A percentile compares a stretch with the other conserved stretches of the same genome.
Conservation (phyloP, 768 basidiomycete genomes). For the Macrocybe gigantea region DNA sequence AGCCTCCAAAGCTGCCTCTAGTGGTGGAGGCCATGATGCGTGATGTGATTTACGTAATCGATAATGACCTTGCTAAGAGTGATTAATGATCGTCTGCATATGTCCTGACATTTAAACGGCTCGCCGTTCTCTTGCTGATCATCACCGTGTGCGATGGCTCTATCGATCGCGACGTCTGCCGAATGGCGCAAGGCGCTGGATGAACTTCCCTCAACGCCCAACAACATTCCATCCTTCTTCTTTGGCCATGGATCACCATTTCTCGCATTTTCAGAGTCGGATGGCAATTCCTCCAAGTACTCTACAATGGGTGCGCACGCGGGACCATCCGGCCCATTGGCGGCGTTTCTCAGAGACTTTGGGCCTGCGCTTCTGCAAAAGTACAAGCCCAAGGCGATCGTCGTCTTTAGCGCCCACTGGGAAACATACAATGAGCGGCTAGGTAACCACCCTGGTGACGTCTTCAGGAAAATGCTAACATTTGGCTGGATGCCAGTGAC, state of each 20-base stretch:
- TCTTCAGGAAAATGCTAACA: neutral
- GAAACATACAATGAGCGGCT: slow-evolving; percentile 56
- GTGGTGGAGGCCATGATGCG: slow-evolving; percentile 13
- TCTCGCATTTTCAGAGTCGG: slow-evolving; percentile 30
- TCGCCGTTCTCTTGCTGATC: too few relatives aligned
- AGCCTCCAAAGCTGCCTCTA: slow-evolving; percentile 35
- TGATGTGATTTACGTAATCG: neutral
- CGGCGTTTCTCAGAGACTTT: slow-evolving; percentile 57
- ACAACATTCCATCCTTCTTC: slow-evolving; percentile 72
- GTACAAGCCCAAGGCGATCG: slow-evolving; percentile 73
- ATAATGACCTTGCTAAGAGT: neutral
- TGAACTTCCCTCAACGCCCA: slow-evolving; percentile 46
- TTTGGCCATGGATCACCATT: slow-evolving; percentile 66
- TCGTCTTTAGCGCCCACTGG: slow-evolving; percentile 84
- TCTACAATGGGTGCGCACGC: slow-evolving; percentile 19
- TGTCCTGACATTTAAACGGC: too few relatives aligned
- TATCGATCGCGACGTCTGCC: slow-evolving; percentile 27
- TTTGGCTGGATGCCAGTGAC: slow-evolving; percentile 41
- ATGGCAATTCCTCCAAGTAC: slow-evolving; percentile 5
- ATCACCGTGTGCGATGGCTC: too few relatives aligned
- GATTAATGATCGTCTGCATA: too few relatives aligned
- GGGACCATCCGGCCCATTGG: slow-evolving; percentile 50
- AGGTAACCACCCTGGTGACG: slow-evolving; percentile 30
- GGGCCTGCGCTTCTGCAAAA: slow-evolving; percentile 59
- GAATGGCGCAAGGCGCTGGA: slow-evolving; percentile 52